These are phyloP conservation scores for Parachaetomium inaequale DNA, from an alignment of 495 filamentous ascomycete genomes.

Conservation along the genomic window DNA sequence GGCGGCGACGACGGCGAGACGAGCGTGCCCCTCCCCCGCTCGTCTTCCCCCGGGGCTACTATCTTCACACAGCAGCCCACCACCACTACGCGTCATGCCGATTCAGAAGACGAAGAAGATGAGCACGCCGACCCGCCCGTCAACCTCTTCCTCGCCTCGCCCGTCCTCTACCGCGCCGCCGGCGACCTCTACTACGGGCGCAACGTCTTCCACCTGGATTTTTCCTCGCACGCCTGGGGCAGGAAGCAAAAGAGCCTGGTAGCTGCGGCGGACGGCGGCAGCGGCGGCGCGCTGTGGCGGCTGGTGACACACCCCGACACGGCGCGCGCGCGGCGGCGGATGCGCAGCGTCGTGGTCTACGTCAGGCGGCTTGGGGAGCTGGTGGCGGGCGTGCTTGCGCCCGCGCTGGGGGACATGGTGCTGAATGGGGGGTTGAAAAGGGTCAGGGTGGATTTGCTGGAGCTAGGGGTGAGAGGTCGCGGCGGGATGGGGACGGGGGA, in stretches of 20 bases:
- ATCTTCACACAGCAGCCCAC: background rate
- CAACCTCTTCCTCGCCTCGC: conserved; percentile 34
- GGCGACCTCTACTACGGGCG: conserved; percentile 34
- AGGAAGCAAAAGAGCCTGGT: background rate
- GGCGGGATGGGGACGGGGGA: background rate
- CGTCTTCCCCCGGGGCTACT: background rate
- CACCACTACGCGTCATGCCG: too few species aligned
- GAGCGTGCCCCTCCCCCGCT: background rate
- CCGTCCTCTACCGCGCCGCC: conserved; percentile 34
- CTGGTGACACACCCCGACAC: conserved; percentile 4
- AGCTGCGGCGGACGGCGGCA: background rate
- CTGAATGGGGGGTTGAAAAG: conserved; percentile 28
- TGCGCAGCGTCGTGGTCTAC: conserved; percentile 29
- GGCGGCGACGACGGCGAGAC: background rate
- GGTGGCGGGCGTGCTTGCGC: conserved; percentile 11
- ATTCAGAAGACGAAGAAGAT: background rate
- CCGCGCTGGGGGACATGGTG: conserved; percentile 27
- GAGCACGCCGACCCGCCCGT: conserved; percentile 17
- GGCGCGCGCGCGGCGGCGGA: conserved; percentile 22
- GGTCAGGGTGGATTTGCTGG: conserved; percentile 26
- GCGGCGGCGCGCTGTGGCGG: background rate
- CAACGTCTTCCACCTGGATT: conserved; percentile 34
- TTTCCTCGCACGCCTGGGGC: conserved; percentile 21
- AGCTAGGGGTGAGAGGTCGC: background rate
- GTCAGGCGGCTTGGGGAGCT: conserved; percentile 30